Evolutionary conservation across 1,139 yeast species (phyloP).

Genomic region (Geotrichum restrictum): DNA sequence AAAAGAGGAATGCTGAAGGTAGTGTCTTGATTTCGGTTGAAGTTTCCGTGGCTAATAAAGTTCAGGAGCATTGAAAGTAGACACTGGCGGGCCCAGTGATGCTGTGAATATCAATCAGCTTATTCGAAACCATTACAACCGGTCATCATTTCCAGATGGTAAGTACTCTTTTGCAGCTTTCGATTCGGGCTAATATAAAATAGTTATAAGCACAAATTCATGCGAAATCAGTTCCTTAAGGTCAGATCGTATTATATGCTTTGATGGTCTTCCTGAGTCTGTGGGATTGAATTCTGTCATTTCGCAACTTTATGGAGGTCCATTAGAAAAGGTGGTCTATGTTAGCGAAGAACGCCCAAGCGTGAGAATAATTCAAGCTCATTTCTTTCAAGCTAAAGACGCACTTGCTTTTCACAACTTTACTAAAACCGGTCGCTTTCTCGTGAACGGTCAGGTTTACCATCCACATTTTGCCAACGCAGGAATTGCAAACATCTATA

Average conservation of each 20-base stretch:
- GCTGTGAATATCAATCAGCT: constrained; percentile 4
- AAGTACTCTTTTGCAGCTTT: neutral
- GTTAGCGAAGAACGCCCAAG: constrained; percentile 22
- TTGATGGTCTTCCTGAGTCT: constrained; percentile 41
- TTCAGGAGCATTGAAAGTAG: neutral
- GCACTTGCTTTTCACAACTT: constrained; percentile 56
- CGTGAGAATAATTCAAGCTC: constrained; percentile 43
- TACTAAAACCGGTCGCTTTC: constrained; percentile 54
- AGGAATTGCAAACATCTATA: constrained; percentile 19
- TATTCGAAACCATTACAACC: constrained; percentile 2
- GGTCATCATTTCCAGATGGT: constrained; percentile 17
- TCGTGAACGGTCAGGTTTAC: constrained; percentile 56
- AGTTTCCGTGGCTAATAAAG: neutral
- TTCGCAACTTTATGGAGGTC: constrained; percentile 68
- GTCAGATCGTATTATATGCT: constrained; percentile 31
- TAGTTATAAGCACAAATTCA: constrained; percentile 11
- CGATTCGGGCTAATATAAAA: neutral
- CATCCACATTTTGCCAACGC: constrained; percentile 40
- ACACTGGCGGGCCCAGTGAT: neutral
- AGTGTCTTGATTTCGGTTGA: neutral
- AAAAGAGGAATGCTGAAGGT: constrained; percentile 8
- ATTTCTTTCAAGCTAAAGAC: constrained; percentile 51
- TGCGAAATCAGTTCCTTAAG: constrained; percentile 9
- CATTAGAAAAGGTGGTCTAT: constrained; percentile 52
- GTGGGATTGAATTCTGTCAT: constrained; percentile 52